Evolutionary conservation across 345 rosid species (phyloP).

Genomic region (Linum usitatissimum): DNA sequence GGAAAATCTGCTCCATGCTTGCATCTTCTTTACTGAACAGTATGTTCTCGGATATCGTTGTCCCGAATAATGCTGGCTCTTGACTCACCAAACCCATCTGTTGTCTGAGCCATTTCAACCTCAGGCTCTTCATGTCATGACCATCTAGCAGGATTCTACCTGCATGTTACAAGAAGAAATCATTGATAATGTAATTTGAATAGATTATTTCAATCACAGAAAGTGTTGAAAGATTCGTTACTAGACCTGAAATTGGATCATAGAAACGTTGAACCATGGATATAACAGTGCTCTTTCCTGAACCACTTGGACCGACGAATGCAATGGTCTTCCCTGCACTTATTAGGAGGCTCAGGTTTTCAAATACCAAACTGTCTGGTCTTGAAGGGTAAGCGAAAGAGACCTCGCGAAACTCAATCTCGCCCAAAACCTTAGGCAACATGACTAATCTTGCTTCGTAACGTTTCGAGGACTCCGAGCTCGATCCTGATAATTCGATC

Average conservation of each 20-base stretch:
- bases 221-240: no score
- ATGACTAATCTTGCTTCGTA: constrained; percentile 22
- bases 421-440: constrained; percentile 39
- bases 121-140: constrained; percentile 41
- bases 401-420: constrained; percentile 48
- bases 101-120: constrained; percentile 65
- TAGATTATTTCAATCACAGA: no score
- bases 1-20: constrained; percentile 30
- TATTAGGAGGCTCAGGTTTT: constrained; percentile 51
- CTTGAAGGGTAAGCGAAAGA: constrained; percentile 64
- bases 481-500: constrained; percentile 25
- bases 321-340: constrained; percentile 58
- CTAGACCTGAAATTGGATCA: constrained; percentile 71
- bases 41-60: constrained; percentile 57
- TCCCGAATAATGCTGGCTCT: constrained; percentile 78
- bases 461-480: constrained; percentile 16
- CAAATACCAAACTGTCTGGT: constrained; percentile 38
- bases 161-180: no score
- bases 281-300: constrained; percentile 81
- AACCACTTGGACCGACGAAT: constrained; percentile 84
- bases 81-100: constrained; percentile 89
- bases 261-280: constrained; percentile 82
- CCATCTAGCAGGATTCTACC: constrained; percentile 59
- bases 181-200: no score
- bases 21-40: constrained; percentile 61